These are phyloP conservation scores for Aspergillus persii DNA, from an alignment of 2,329 filamentous ascomycete genomes.

Conservation along the genomic window DNA sequence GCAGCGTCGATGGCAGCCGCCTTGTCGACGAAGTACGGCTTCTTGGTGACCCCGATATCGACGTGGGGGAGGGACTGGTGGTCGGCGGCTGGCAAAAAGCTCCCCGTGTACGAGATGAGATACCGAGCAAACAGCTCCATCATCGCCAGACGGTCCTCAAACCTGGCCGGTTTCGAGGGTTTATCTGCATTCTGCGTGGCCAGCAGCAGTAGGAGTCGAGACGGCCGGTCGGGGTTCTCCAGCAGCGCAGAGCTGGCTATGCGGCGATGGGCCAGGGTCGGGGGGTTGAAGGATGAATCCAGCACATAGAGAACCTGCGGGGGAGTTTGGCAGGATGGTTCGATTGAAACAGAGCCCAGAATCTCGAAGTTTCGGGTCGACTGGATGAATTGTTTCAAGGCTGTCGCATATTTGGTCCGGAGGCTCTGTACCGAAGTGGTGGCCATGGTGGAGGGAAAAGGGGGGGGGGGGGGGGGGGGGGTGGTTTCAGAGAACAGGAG, in stretches of 20 bases:
- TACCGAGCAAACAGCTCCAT: slow-evolving; percentile 49
- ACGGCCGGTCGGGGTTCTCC: slow-evolving; percentile 26
- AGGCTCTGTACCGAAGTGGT: slow-evolving; percentile 28
- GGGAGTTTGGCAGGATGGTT: slow-evolving; percentile 12
- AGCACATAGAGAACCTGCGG: slow-evolving; percentile 57
- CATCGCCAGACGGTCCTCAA: slow-evolving; percentile 50
- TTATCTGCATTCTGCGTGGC: slow-evolving; percentile 67
- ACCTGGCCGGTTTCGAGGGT: slow-evolving; percentile 48
- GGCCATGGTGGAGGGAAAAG: slow-evolving; percentile 2
- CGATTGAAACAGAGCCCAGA: slow-evolving; percentile 24
- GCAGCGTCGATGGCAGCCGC: slow-evolving; percentile 42
- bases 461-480: not conserved
- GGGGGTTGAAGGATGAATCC: slow-evolving; percentile 67
- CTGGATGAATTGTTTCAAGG: slow-evolving; percentile 44
- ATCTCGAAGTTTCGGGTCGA: slow-evolving; percentile 38
- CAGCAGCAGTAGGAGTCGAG: slow-evolving; percentile 57
- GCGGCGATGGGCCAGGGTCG: slow-evolving; percentile 57
- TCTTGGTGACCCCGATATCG: slow-evolving; percentile 49
- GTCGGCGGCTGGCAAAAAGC: slow-evolving; percentile 11
- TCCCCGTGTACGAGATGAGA: slow-evolving; percentile 32
- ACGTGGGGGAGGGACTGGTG: slow-evolving; percentile 29
- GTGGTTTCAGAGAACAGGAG: not conserved
- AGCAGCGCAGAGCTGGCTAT: slow-evolving; percentile 55
- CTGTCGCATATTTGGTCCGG: slow-evolving; percentile 37
- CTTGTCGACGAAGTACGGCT: slow-evolving; percentile 50